Base-by-base conservation (phyloP, 2,329 filamentous ascomycete genomes). In the Colletotrichum euphorbiae region DNA sequence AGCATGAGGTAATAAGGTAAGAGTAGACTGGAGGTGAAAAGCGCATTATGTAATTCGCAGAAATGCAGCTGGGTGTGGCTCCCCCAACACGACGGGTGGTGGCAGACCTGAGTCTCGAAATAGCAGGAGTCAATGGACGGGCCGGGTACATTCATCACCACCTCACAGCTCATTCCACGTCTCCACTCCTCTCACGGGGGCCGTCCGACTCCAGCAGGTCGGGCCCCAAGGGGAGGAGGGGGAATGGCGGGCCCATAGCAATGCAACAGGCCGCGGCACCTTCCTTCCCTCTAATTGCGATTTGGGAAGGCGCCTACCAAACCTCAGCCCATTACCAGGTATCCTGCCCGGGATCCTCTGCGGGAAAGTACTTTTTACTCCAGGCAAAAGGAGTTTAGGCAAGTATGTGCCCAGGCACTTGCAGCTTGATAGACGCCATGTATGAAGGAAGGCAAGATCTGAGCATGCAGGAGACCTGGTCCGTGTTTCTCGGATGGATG, bases 91-190 rank as follows among this genome's bases (percentile, higher is more conserved):
- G 24, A 21, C 4, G 21, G 21, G 21, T 21, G 21, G 21, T 21
- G 24, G 24, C 6, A 28, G n/a, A n/a, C n/a, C 5, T 5, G 24
- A 43, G 59, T 55, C 64, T 64, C 64, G 64, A 64, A 64, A 67
- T 51, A 67, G 64, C 59, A 64, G 64, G 59, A 64, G 64, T 67
- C 51, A 57, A 45, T 48, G 63, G 50, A 56, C 64, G 36, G 59
- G 50, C 59, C 64, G 59, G 64, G 21, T 52, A n/a, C n/a, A n/a
- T n/a, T n/a, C n/a, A n/a, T n/a, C n/a, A n/a, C n/a, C n/a, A n/a
- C n/a, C n/a, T 59, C 64, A 67, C 28, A 36, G 33, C n/a, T 51
- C 33, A 21, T 50, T 46, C n/a, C n/a, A n/a, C n/a, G n/a, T n/a
- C 58, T 36, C 64, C 55, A 67, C 36, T 45, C n/a, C 17, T 42